Evolutionary conservation across 371 early-diverging fungal genomes (phyloP).

Genomic region (Mortierella sp.): DNA sequence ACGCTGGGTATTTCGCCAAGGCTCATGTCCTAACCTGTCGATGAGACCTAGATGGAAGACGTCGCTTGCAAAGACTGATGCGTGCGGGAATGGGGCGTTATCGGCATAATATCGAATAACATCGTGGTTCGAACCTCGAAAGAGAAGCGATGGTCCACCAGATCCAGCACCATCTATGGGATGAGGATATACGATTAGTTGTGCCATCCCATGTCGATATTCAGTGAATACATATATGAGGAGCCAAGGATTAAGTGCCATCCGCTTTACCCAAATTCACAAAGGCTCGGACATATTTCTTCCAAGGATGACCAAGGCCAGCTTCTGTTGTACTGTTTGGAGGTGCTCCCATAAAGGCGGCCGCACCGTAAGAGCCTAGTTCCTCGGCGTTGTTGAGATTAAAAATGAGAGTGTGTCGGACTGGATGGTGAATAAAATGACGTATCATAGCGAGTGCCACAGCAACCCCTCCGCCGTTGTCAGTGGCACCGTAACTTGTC

Average conservation of each 20-base stretch:
- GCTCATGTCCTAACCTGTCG: constrained; percentile 57
- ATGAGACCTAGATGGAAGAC: constrained; percentile 67
- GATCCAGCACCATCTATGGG: constrained; percentile 76
- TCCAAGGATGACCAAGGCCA: constrained; percentile 76
- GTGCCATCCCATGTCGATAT: no score
- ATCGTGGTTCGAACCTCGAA: constrained; percentile 68
- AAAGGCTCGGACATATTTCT: constrained; percentile 72
- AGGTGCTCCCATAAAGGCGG: constrained; percentile 64
- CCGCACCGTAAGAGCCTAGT: constrained; percentile 75
- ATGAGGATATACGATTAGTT: neutral
- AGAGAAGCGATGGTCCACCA: constrained; percentile 79
- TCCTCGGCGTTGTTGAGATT: constrained; percentile 90
- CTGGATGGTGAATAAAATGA: constrained; percentile 68
- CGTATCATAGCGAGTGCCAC: constrained; percentile 74
- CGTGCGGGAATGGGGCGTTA: constrained; percentile 58
- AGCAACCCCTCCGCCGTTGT: constrained; percentile 85
- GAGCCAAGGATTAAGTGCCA: no score
- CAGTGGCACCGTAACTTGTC: constrained; percentile 83
- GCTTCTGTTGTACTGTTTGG: constrained; percentile 29
- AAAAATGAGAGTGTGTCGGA: constrained; percentile 73
- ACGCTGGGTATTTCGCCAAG: neutral
- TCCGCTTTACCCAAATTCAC: constrained; percentile 76
- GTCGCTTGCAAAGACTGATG: constrained; percentile 70
- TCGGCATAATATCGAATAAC: constrained; percentile 58
- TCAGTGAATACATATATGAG: no score